phyloP scores from a whole-genome alignment of 75 land plant species.

The Pseudotsuga menziesii region DNA sequence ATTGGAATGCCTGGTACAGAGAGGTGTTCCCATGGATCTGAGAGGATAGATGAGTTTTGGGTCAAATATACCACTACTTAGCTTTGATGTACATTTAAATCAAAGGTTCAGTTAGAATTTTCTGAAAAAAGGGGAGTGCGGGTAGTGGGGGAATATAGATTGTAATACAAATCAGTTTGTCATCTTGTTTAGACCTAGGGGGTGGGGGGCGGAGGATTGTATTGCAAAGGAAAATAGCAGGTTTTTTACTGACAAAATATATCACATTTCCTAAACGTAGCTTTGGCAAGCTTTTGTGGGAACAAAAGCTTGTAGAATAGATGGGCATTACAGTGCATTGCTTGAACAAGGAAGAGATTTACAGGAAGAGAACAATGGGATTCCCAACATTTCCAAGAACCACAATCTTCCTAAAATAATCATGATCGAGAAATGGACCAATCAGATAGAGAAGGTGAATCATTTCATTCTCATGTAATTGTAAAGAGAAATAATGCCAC shows the following conservation, averaged over 20 bases:
- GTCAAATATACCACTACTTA: too few relatives aligned
- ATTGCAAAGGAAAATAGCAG: too few relatives aligned
- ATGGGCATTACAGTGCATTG: slow-evolving; percentile 63
- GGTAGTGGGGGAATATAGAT: too few relatives aligned
- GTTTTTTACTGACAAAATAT: not conserved
- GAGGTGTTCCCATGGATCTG: slow-evolving; percentile 93
- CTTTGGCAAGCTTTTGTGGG: slow-evolving; percentile 98
- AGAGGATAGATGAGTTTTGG: slow-evolving; percentile 69
- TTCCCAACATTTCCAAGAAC: slow-evolving; percentile 12
- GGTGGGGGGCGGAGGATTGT: too few relatives aligned
- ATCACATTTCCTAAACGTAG: slow-evolving; percentile 26
- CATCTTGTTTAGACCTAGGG: too few relatives aligned
- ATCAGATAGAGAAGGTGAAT: slow-evolving; percentile 93
- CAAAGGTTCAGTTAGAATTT: too few relatives aligned
- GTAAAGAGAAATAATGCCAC: too few relatives aligned
- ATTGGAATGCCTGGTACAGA: slow-evolving; percentile 69
- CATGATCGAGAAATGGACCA: slow-evolving; percentile 77
- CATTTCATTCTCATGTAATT: too few relatives aligned
- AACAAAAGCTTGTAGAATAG: slow-evolving; percentile 61
- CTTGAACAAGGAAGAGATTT: slow-evolving; percentile 33
- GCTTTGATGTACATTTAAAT: too few relatives aligned
- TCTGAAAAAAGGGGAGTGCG: too few relatives aligned
- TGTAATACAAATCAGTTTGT: too few relatives aligned
- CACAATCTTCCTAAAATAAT: not conserved
- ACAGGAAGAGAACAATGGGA: slow-evolving; percentile 18